phyloP scores from a whole-genome alignment of 306 rosid species.

The Citrullus amarus region DNA sequence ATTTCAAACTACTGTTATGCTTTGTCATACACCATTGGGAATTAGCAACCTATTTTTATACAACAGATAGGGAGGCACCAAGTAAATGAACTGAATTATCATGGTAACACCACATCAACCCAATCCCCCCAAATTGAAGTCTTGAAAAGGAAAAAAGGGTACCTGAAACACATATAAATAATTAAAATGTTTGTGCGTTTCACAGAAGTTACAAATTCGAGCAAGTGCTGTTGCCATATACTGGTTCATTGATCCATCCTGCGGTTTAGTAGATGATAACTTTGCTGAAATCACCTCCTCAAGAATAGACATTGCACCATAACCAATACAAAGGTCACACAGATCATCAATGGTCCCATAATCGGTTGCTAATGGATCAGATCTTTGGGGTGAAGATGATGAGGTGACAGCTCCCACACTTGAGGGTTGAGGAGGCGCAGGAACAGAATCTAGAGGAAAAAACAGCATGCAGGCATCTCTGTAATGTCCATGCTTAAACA shows the following conservation, averaged over 20 bases:
- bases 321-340: slow-evolving; percentile 75
- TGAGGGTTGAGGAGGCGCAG: slow-evolving; percentile 65
- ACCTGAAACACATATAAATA: slow-evolving; percentile 88
- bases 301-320: slow-evolving; percentile 71
- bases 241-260: slow-evolving; percentile 45
- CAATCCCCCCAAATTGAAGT: not conserved
- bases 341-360: slow-evolving; percentile 87
- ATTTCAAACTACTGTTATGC: not conserved
- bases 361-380: slow-evolving; percentile 74
- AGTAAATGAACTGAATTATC: not conserved
- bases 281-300: slow-evolving; percentile 85
- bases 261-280: slow-evolving; percentile 41
- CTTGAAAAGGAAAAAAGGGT: not conserved
- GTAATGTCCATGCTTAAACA: slow-evolving; percentile 86
- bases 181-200: slow-evolving; percentile 79
- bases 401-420: slow-evolving; percentile 43
- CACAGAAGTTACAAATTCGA: slow-evolving; percentile 80
- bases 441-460: slow-evolving; percentile 65
- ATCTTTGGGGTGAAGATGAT: slow-evolving; percentile 80
- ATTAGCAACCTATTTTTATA: not conserved
- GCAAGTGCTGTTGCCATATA: slow-evolving; percentile 61
- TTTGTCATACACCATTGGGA: too few relatives aligned
- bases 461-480: slow-evolving; percentile 78
- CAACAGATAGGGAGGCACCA: not conserved
- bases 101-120: not conserved